A percentile compares a stretch with the other conserved stretches of the same genome.
Conservation (phyloP, 352 stramenopile genomes). For the Albugo candida region DNA sequence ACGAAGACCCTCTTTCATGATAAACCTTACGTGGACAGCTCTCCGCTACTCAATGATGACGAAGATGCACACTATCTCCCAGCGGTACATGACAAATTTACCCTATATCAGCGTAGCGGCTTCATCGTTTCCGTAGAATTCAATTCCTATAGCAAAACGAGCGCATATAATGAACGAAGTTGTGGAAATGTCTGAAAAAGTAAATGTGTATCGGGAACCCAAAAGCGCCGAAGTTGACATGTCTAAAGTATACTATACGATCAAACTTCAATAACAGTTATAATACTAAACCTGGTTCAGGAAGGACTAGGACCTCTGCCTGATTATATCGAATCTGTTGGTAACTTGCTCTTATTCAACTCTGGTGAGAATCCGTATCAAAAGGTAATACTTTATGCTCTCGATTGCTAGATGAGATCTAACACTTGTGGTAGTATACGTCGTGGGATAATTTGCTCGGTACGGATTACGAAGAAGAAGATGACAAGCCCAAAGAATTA, state of each 20-base stretch:
- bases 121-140: conserved; percentile 15
- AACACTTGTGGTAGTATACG: conserved; percentile 33
- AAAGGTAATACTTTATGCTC: conserved; percentile 19
- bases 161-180: conserved; percentile 66
- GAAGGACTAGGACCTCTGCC: conserved; percentile 58
- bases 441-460: conserved; percentile 76
- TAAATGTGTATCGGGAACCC: conserved; percentile 60
- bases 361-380: conserved; percentile 78
- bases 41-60: conserved; percentile 37
- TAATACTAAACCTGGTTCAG: conserved; percentile 5
- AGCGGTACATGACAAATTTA: conserved; percentile 13
- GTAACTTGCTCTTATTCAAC: conserved; percentile 73
- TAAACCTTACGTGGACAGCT: conserved; percentile 62
- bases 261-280: background rate
- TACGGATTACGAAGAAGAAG: conserved; percentile 72
- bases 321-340: conserved; percentile 65
- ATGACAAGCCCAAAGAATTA: conserved; percentile 68
- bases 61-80: conserved; percentile 71
- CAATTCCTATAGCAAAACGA: conserved; percentile 41
- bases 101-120: background rate
- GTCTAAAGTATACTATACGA: conserved; percentile 22
- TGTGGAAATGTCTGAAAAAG: conserved; percentile 64
- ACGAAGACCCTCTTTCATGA: conserved; percentile 67
- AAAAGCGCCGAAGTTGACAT: conserved; percentile 60
- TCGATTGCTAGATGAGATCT: background rate